Conservation (phyloP, 1,139 yeast species). For the Yamadazyma atlantica region DNA sequence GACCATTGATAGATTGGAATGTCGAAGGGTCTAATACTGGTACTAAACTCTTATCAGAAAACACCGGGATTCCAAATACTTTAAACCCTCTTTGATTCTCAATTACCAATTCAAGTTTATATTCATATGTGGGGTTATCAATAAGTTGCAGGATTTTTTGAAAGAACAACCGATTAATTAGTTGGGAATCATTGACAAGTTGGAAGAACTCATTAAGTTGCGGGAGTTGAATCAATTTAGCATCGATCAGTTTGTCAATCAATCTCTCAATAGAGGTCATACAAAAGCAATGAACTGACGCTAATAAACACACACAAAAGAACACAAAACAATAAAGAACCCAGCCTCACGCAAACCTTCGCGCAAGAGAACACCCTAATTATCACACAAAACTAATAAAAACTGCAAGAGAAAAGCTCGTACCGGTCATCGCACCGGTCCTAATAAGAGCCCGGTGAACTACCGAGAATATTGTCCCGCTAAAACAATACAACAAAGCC, state of each 20-base stretch:
- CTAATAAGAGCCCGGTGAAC: no score
- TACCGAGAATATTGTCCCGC: no score
- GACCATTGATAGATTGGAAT: constrained; percentile 36
- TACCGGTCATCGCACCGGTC: no score
- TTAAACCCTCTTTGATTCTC: constrained; percentile 75
- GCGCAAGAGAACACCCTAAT: no score
- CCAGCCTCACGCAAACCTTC: no score
- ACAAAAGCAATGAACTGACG: no score
- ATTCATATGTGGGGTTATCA: constrained; percentile 7
- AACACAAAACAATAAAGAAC: not conserved
- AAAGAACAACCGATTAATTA: constrained; percentile 3
- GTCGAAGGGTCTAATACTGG: constrained; percentile 62
- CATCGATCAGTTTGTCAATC: constrained; percentile 11
- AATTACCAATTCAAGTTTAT: constrained; percentile 34
- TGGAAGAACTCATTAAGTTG: constrained; percentile 13
- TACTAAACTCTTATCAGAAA: constrained; percentile 52
- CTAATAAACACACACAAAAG: no score
- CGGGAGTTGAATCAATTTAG: constrained; percentile 11
- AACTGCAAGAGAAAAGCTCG: no score
- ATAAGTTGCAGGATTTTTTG: constrained; percentile 4
- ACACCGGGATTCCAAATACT: constrained; percentile 63
- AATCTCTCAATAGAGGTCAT: constrained; percentile 5
- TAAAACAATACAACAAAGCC: no score
- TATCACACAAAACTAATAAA: no score
- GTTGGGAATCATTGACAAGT: constrained; percentile 2